phyloP scores from a whole-genome alignment of 768 basidiomycete species.

The Serendipita sp. region DNA sequence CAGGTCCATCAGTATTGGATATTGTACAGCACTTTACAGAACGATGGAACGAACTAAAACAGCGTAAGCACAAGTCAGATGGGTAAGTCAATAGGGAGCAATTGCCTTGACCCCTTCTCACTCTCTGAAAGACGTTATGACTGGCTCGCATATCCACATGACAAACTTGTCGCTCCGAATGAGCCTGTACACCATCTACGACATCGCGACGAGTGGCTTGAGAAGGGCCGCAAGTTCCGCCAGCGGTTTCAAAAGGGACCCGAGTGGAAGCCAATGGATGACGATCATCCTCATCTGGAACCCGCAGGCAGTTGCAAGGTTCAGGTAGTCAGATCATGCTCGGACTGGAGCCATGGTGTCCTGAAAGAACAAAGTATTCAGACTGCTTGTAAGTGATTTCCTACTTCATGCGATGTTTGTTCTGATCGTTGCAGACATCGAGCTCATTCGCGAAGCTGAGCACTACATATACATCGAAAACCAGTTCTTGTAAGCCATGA shows the following conservation, averaged over 20 bases:
- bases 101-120: no score
- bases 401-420: neutral
- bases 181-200: conserved; percentile 64
- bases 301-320: conserved; percentile 40
- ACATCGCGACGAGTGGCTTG: conserved; percentile 44
- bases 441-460: conserved; percentile 67
- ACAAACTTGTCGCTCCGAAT: conserved; percentile 40
- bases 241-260: conserved; percentile 23
- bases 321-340: conserved; percentile 73
- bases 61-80: conserved; percentile 33
- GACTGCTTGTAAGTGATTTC: conserved; percentile 60
- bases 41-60: conserved; percentile 82
- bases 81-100: neutral
- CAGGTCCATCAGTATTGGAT: conserved; percentile 74
- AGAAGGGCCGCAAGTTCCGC: conserved; percentile 3
- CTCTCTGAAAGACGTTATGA: conserved; percentile 23
- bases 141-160: conserved; percentile 70
- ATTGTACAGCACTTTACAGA: conserved; percentile 88
- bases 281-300: conserved; percentile 27
- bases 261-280: conserved; percentile 11
- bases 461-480: conserved; percentile 91
- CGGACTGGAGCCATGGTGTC: conserved; percentile 91
- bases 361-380: conserved; percentile 78
- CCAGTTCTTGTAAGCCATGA: conserved; percentile 84
- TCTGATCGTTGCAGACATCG: conserved; percentile 34